Evolutionary conservation across 768 basidiomycete species (phyloP).

Genomic region (Mrakia blollopis): DNA sequence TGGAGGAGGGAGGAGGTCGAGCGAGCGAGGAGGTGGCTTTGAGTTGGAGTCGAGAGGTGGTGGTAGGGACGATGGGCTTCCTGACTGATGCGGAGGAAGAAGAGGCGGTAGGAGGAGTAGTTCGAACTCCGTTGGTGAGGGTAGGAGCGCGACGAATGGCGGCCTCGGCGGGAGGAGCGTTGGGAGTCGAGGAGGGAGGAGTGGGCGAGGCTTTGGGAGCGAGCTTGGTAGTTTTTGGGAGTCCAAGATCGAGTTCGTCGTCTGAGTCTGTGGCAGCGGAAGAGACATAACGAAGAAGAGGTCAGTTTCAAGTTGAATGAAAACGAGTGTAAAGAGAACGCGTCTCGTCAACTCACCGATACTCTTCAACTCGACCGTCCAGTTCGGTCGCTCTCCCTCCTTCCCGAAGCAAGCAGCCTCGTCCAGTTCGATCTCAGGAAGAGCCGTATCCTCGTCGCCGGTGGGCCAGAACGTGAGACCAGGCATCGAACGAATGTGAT

Average conservation of each 20-base stretch:
- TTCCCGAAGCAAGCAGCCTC: constrained; percentile 3
- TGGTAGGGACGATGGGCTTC: neutral
- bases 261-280: neutral
- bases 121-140: neutral
- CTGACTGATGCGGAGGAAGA: neutral
- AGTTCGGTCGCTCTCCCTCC: neutral
- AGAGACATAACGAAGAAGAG: neutral
- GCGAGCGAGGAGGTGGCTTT: neutral
- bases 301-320: neutral
- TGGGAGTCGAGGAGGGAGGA: neutral
- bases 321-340: neutral
- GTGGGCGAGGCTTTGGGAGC: neutral
- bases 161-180: too few species aligned
- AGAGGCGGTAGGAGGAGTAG: neutral
- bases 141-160: neutral
- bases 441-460: neutral
- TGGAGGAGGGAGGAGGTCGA: neutral
- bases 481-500: constrained; percentile 5
- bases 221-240: neutral
- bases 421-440: neutral
- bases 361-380: neutral
- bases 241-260: constrained; percentile 9
- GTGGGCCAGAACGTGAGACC: constrained; percentile 3
- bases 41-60: neutral
- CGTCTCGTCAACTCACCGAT: neutral